These are phyloP conservation scores for Cadophora sp. DNA, from an alignment of 2,329 filamentous ascomycete genomes.

Conservation along the genomic window DNA sequence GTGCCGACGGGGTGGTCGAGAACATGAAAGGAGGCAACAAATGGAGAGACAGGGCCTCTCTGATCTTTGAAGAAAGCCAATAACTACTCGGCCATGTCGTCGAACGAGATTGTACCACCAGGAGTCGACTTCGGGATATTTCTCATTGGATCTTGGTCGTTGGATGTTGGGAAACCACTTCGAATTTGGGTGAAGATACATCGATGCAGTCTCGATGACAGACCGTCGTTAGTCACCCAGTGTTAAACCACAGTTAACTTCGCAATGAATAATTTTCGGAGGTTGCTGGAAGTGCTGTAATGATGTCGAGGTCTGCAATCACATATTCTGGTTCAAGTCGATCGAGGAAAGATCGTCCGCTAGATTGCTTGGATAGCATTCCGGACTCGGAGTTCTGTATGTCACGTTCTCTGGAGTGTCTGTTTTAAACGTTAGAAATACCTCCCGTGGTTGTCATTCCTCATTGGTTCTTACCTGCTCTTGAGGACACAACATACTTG, in stretches of 20 bases:
- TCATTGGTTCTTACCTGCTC: slow-evolving; percentile 16
- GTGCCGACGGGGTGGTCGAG: not conserved
- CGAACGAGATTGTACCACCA: not conserved
- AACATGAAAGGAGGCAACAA: not conserved
- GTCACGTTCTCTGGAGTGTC: slow-evolving; percentile 20
- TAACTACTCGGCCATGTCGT: not conserved
- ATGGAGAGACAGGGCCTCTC: not conserved
- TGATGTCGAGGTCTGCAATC: not conserved
- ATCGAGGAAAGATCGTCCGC: slow-evolving; percentile 15
- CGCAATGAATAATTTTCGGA: not conserved
- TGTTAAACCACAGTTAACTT: not conserved
- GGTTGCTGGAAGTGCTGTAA: not conserved
- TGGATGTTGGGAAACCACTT: not conserved
- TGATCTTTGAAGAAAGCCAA: not conserved
- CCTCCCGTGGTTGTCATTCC: not conserved
- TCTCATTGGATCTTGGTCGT: not conserved
- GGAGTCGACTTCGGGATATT: not conserved
- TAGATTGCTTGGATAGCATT: slow-evolving; percentile 14
- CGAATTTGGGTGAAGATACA: too few relatives aligned
- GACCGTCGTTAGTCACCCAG: not conserved
- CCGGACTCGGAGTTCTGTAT: slow-evolving; percentile 15
- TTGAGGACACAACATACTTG: slow-evolving; percentile 9
- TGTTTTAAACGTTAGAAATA: not conserved
- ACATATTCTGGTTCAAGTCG: slow-evolving; percentile 15
- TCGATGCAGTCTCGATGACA: not conserved